Base-by-base conservation (phyloP, 1,284 basidiomycete species). In the Pseudozyma hubeiensis region DNA sequence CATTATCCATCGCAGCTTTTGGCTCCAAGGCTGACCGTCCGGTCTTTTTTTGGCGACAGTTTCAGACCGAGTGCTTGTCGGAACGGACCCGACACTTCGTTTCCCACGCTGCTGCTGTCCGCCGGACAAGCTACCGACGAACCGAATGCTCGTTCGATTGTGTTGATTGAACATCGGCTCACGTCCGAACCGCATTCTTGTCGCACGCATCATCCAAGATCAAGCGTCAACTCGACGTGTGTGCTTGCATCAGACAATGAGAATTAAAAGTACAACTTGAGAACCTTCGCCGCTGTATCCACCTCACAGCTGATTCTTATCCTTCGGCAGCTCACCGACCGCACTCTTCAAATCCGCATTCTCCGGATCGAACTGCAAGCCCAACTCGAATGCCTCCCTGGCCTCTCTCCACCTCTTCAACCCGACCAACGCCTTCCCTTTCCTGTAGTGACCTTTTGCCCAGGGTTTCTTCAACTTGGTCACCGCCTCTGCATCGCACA, bases 381-480 rank as follows among this genome's bases (percentile, higher is more conserved):
- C 95, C 13, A 94, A 87, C 70, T 90, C 87, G 60, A 94, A 87
- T 4, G 94, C 91, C 49, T 95, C 92, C 69, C 88, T 89, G 3
- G 94, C 95, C 55, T 97, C 94, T 39, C 90, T 87, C 55, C 89
- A 86, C 49, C 88, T 87, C 13, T 88, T 87, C 59, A 99, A 86
- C n/a, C 89, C 93, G 5, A 92, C 87, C 47, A 98, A 86, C 0
- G 96, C 94, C 84, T 92, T 92, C 4, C 92, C 93, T 78, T 91
- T 96, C 72, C 96, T 88, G 87, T 96, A 97, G 84, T 98, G 93
- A 0, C 94, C 96, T 84, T 98, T 98, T 78, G 91, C 90, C 96
- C 96, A 99, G 31, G 90, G 90, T 62, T 91, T 88, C 84, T 93
- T 92, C 58, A 97, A 86, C 72, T 89, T 86, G 46, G 96, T 91